Evolutionary conservation across 2,329 filamentous ascomycete species (phyloP).

Genomic region (Exophiala aquamarina): DNA sequence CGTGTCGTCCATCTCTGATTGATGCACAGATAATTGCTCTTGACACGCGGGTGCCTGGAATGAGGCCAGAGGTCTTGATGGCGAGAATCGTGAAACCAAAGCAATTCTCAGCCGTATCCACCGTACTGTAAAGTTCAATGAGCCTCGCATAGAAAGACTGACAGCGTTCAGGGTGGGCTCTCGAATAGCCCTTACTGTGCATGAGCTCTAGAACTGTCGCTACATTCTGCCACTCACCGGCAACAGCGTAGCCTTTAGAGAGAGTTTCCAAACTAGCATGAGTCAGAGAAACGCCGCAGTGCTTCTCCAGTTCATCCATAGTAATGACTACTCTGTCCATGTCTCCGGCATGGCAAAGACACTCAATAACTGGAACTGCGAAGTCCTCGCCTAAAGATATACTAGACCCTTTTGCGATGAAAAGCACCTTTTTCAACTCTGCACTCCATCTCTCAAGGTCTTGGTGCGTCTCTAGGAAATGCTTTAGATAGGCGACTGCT

Average conservation of each 20-base stretch:
- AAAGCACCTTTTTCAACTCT: slow-evolving; percentile 30
- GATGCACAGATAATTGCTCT: slow-evolving; percentile 18
- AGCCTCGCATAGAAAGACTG: slow-evolving; percentile 16
- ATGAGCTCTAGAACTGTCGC: slow-evolving; percentile 39
- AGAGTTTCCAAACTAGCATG: slow-evolving; percentile 39
- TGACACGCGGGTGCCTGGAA: slow-evolving; percentile 16
- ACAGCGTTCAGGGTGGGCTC: slow-evolving; percentile 19
- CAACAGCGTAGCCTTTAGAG: slow-evolving; percentile 37
- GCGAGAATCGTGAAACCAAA: slow-evolving; percentile 18
- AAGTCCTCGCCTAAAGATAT: slow-evolving; percentile 36
- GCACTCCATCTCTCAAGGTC: slow-evolving; percentile 32
- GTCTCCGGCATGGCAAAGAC: slow-evolving; percentile 37
- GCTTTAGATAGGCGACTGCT: slow-evolving; percentile 27
- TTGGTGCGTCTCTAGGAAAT: slow-evolving; percentile 36
- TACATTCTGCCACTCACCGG: slow-evolving; percentile 42
- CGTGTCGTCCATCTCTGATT: slow-evolving; percentile 19
- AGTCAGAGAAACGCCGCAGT: slow-evolving; percentile 32
- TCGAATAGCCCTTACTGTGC: slow-evolving; percentile 35
- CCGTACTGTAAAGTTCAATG: slow-evolving; percentile 8
- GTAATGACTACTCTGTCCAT: slow-evolving; percentile 36
- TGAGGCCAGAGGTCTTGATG: slow-evolving; percentile 21
- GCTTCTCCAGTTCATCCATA: slow-evolving; percentile 35
- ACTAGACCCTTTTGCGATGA: slow-evolving; percentile 5
- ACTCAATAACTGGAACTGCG: slow-evolving; percentile 42
- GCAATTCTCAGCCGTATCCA: slow-evolving; percentile 9